Evolutionary conservation across 441 rosid genomes (phyloP).

Genomic region (Croton laevigatus): DNA sequence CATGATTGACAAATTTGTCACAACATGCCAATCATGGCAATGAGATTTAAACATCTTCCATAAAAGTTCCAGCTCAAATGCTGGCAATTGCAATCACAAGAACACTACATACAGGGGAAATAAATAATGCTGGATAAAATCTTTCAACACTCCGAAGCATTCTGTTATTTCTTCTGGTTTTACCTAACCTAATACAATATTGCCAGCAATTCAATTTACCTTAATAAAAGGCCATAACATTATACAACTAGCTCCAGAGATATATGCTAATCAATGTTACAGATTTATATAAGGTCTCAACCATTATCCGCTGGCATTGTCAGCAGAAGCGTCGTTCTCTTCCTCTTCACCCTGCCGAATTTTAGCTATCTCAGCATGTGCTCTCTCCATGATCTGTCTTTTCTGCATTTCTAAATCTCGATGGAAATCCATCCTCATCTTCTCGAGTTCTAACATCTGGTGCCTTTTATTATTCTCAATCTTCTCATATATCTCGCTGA

Average conservation of each 20-base stretch:
- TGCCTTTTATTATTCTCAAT: slow-evolving; percentile 72
- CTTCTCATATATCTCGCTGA: slow-evolving; percentile 84
- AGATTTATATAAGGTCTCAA: background rate
- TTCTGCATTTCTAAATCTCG: slow-evolving; percentile 83
- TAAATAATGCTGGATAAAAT: background rate
- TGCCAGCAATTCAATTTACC: slow-evolving; percentile 26
- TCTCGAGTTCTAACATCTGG: slow-evolving; percentile 86
- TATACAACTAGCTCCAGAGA: slow-evolving; percentile 24
- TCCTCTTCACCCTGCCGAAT: slow-evolving; percentile 46
- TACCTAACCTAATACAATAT: slow-evolving; percentile 20
- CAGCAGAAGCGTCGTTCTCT: slow-evolving; percentile 49
- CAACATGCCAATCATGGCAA: background rate
- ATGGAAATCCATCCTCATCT: slow-evolving; percentile 88
- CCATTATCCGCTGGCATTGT: slow-evolving; percentile 51
- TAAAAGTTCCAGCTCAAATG: background rate
- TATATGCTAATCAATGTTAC: slow-evolving; percentile 16
- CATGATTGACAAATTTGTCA: background rate
- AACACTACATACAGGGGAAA: background rate
- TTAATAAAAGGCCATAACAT: slow-evolving; percentile 24
- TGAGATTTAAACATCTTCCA: background rate
- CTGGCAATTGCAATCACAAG: background rate
- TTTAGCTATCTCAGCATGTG: slow-evolving; percentile 71
- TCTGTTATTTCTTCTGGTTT: slow-evolving; percentile 19
- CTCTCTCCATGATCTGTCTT: slow-evolving; percentile 78
- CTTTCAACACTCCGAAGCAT: slow-evolving; percentile 8